phyloP scores from a whole-genome alignment of 164 flowering plant species.

The Chimonanthus praecox region DNA sequence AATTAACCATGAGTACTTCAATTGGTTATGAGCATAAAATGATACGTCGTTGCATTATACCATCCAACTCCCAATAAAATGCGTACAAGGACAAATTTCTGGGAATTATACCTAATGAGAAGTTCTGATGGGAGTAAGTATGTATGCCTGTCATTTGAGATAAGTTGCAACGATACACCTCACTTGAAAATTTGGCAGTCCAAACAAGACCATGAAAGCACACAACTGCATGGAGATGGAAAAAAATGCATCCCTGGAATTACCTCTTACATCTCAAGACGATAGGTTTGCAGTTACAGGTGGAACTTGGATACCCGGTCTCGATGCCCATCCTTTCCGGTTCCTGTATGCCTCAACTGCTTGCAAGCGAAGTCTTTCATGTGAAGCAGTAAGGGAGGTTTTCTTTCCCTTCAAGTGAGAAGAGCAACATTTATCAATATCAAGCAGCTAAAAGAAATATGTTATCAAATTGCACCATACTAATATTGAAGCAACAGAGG shows the following conservation, averaged over 20 bases:
- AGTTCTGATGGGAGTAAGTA: not conserved
- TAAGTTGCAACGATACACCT: too few relatives aligned
- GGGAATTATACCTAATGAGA: not conserved
- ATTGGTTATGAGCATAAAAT: not conserved
- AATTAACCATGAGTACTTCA: not conserved
- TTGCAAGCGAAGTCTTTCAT: slow-evolving; percentile 70
- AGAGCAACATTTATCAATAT: not conserved
- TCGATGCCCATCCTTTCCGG: slow-evolving; percentile 70
- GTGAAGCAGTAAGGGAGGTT: slow-evolving; percentile 52
- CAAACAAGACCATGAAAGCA: not conserved
- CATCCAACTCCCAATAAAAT: not conserved
- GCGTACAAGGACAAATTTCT: not conserved
- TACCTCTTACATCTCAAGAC: slow-evolving; percentile 3
- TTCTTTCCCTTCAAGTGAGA: slow-evolving; percentile 36
- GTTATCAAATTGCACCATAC: not conserved
- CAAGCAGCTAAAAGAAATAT: not conserved
- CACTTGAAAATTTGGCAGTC: not conserved
- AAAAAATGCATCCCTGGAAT: not conserved
- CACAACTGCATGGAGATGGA: not conserved
- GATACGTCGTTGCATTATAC: not conserved
- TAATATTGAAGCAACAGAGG: not conserved
- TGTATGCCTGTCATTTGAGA: not conserved
- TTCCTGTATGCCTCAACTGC: slow-evolving; percentile 84
- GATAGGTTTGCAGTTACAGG: slow-evolving; percentile 18
- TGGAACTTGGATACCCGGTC: slow-evolving; percentile 66